Evolutionary conservation across 257 asterid genomes (phyloP), one percentile per base, ranked within the genome.

Genomic region (Anisodus tanguticus): DNA sequence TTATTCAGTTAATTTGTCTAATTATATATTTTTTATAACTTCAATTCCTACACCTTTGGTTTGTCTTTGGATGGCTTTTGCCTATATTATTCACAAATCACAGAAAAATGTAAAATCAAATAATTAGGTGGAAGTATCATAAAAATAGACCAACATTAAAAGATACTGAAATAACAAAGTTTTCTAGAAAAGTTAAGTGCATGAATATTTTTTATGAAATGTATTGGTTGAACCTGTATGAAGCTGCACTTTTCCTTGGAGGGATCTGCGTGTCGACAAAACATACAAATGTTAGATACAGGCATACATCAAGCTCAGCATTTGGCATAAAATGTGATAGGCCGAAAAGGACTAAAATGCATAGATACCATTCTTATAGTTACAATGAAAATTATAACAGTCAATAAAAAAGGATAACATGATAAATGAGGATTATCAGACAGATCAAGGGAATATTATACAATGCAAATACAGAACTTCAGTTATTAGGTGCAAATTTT

Each of bases 241-340:
- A 96, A 87, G 97, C 98, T 22, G 98, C 94, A 86, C 88, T 93
- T 89, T 82, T 92, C 84, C 99, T 91, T 53, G 99, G 99, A 88
- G 99, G 99, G 87, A 94, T 96, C 99, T 96, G 98, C 89, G 87
- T 55, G 54, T 76, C 80, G 64, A 68, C 22, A 22, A 81, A 57
- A 74, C 72, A 80, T 1, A 54, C 63, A 77, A 83, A 71, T 67
- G 45, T 88, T 85, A 91, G 87, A 71, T 69, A 11, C 10, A 51
- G 68, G 26, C 26, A 22, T 22, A 22, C n/a, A 31, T n/a, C 19
- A 31, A 76, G 63, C 47, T 76, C 47, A 76, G 51, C 1, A 51
- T 12, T 53, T 22, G 15, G 47, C 63, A 26, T 51, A 51, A 76
- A 22, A 8, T 51, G 47, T 51, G 39, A 15, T 7, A 51, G 80